Evolutionary conservation across 2,329 filamentous ascomycete genomes (phyloP).

Genomic region (Ophiostoma quercus): DNA sequence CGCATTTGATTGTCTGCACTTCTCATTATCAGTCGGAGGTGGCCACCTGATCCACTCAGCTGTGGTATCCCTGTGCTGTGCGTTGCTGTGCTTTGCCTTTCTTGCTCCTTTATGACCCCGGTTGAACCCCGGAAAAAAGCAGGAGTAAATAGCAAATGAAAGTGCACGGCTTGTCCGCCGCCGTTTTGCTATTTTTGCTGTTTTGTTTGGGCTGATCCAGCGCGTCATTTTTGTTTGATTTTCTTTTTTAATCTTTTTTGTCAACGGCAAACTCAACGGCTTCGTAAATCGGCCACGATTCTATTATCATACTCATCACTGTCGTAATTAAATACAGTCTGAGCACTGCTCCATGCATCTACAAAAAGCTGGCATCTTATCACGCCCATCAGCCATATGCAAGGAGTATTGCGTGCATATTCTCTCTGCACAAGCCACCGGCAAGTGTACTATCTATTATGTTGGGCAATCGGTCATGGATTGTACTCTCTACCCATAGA

Average conservation of each 20-base stretch:
- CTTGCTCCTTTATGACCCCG: background rate
- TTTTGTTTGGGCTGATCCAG: background rate
- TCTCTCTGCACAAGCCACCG: background rate
- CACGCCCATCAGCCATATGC: background rate
- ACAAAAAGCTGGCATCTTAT: no score
- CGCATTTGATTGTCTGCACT: background rate
- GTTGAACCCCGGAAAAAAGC: background rate
- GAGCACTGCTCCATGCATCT: no score
- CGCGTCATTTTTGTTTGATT: background rate
- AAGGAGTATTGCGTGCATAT: conserved; percentile 1
- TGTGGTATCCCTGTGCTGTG: background rate
- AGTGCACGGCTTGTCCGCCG: background rate
- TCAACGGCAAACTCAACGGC: no score
- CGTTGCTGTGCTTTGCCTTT: no score
- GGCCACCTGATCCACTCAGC: background rate
- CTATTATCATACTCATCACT: no score
- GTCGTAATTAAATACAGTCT: no score
- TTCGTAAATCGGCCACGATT: no score
- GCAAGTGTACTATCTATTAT: background rate
- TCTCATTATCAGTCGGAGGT: background rate
- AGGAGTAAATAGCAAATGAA: background rate
- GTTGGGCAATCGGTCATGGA: no score
- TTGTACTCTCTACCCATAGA: no score
- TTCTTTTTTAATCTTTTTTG: background rate
- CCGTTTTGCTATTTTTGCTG: background rate